Base-by-base conservation (phyloP, 805 yeast genomes). In the Grigorovia transvaalensis region DNA sequence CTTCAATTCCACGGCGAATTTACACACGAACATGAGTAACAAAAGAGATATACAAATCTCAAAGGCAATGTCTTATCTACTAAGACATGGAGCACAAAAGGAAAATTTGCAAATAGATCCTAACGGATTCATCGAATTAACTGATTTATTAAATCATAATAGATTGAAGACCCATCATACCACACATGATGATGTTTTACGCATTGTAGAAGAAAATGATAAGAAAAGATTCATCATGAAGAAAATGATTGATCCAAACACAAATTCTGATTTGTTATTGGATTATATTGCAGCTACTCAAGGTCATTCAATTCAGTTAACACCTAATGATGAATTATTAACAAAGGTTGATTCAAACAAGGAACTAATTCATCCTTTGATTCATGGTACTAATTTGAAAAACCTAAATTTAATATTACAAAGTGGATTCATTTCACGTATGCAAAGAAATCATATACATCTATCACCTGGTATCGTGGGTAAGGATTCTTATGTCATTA, bases 381-480 rank as follows among this genome's bases (percentile, higher is more conserved):
- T 88, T 18, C 99, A 93, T 65, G 98, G 98, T 4, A 91, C 98
- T 0, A 80, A 73, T 53, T 51, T 53, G 5, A 63, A 65, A 2
- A 79, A 77, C 30, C 69, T 85, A 57, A 60, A 68, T 1, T 52
- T 62, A 19, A 86, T 86, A 4, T 51, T 75, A n/a, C 50, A 68
- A 27, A 58, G 74, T 4, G 80, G 80, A 0, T 89, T 88, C 0
- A 68, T 93, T 23, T 74, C 75, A 15, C 73, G 68, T 54, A 87
- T 89, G 96, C 69, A 66, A 35, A 71, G 99, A 59, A 84, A 84
- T 57, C 98, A 93, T 65, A 80, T 93, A 17, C 99, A 93, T 68
- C 74, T 91, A 63, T 87, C 98, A 0, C 70, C 79, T 1, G 83
- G 82, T 12, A 57, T 78, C 9, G 75, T 79, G 1, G 69, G 72